Conservation (phyloP, 495 filamentous ascomycete species). For the Hyaloscypha hepaticicola region DNA sequence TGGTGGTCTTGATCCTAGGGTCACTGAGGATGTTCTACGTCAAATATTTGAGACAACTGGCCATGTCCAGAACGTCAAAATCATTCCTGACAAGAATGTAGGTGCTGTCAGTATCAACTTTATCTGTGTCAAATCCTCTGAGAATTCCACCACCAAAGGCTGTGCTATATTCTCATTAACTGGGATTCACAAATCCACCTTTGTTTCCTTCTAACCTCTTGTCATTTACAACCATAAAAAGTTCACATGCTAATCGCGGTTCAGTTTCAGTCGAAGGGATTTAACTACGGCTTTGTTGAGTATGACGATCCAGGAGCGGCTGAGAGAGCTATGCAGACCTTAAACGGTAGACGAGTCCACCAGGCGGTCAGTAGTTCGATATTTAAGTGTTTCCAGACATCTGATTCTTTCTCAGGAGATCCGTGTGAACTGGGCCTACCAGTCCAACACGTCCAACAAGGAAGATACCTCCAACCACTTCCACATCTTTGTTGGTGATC, state of each 20-base stretch:
- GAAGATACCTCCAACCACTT: conserved; percentile 99
- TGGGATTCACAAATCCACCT: conserved; percentile 18
- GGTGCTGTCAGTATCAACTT: conserved; percentile 49
- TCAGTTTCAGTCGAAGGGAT: conserved; percentile 76
- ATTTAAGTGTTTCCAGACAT: neutral
- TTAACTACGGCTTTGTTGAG: conserved; percentile 99
- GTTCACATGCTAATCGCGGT: conserved; percentile 30
- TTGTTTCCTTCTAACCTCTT: conserved; percentile 8
- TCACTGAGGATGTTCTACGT: conserved; percentile 93
- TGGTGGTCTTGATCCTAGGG: conserved; percentile 89
- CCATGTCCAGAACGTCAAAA: conserved; percentile 98
- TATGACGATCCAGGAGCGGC: conserved; percentile 97
- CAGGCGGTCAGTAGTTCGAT: conserved; percentile 67
- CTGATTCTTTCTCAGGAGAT: conserved; percentile 71
- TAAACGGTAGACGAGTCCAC: conserved; percentile 93
- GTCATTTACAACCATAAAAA: neutral
- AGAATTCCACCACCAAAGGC: conserved; percentile 23
- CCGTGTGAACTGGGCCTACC: conserved; percentile 99
- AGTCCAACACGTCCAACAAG: conserved; percentile 91
- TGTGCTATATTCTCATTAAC: conserved; percentile 26
- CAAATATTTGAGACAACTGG: conserved; percentile 99
- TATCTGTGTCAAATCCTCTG: conserved; percentile 26
- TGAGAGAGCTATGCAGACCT: conserved; percentile 93
- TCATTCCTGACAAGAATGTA: conserved; percentile 98
- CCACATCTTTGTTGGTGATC: conserved; percentile 97